A percentile compares a stretch with the other conserved stretches of the same genome.
Conservation (phyloP, 257 asterid species). For the Fraxinus pennsylvanica region DNA sequence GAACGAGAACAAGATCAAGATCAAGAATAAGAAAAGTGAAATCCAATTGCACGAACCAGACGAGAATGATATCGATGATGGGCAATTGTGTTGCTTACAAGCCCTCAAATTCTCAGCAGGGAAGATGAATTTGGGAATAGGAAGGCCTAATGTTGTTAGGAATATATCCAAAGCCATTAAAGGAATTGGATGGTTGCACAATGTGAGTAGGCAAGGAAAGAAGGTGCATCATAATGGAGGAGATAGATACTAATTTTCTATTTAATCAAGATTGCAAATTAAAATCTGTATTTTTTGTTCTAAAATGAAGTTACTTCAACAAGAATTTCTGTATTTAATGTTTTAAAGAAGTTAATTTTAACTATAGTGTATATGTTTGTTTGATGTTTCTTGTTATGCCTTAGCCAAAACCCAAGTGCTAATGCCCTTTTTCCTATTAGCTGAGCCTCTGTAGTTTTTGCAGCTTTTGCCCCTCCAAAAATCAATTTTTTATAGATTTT, state of each 20-base stretch:
- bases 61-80: conserved; percentile 26
- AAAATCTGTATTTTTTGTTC: neutral
- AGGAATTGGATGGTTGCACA: conserved; percentile 87
- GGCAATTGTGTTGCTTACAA: conserved; percentile 70
- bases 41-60: neutral
- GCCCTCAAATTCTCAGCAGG: conserved; percentile 74
- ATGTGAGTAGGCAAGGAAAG: conserved; percentile 50
- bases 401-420: no score
- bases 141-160: conserved; percentile 71
- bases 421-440: no score
- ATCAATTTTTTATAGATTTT: no score
- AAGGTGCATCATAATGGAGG: conserved; percentile 77
- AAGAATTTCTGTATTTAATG: neutral
- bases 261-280: neutral
- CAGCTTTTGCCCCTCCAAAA: neutral
- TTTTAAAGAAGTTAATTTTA: neutral
- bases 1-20: neutral
- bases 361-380: neutral
- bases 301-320: neutral
- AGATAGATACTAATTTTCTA: conserved; percentile 30
- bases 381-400: neutral
- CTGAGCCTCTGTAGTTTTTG: neutral
- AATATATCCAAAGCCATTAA: conserved; percentile 69
- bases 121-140: conserved; percentile 80
- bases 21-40: conserved; percentile 31